Base-by-base conservation (phyloP, 371 early-diverging fungal genomes). In the Mucor mucedo region DNA sequence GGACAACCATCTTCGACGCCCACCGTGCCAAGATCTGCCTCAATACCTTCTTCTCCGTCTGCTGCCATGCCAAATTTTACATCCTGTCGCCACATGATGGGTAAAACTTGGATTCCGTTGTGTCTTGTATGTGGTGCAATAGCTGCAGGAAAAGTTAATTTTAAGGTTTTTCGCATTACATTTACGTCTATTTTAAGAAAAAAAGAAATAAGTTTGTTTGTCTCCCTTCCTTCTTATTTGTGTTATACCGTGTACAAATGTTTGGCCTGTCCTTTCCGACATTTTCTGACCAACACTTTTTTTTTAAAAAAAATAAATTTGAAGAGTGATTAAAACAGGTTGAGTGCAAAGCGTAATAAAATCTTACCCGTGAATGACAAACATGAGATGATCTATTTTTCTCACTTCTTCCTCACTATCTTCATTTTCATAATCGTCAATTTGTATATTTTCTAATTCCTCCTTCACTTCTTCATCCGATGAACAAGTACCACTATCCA, bases 31-130 rank as follows among this genome's bases (percentile, higher is more conserved):
- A 85, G 67, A 64, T 86, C 87, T 1, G 82, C 77, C 58, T 85
- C 85, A 11, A 71, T 57, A 0, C 53, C 55, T 33, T 80, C 78
- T 30, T 79, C 79, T 28, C 77, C 78, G 16, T 80, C 78, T 16
- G 66, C 70, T 4, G 85, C 84, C 74, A 85, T 85, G 8, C 89
- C 93, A 75, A 94, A 93, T 33, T 80, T 79, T 44, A 93, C 84
- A 59, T 89, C 86, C 29, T 90, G 87, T 38, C 93, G 76, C 95
- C 95, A 94, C 61, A 90, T 88, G 4, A 94, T 83, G 13, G 95
- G 95, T 13, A 94, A 71, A 1, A 93, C 85, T 67, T 93, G 93
- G 7, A 94, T 85, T 10, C 92, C 85, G 69, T 85, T 78, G 21
- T 9, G 73, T 55, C 35, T 72, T 50, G 65, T 73, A 7, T 7